Evolutionary conservation across 73 alveolate genomes (phyloP).

Genomic region (Diophrys appendiculata): DNA sequence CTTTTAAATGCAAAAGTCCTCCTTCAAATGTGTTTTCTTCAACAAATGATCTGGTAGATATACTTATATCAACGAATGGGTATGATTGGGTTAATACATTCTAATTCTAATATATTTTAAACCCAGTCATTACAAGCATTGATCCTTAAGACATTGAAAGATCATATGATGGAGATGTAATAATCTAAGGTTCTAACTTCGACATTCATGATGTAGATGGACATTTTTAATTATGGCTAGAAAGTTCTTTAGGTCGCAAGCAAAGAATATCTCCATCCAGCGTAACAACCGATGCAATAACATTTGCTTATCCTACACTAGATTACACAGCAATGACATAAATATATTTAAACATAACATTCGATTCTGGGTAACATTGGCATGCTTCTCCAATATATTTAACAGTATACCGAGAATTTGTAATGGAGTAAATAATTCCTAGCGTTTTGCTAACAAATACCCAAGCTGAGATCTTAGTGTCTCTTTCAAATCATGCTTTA

Average conservation of each 20-base stretch:
- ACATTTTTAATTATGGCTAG: neutral
- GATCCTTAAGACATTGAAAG: neutral
- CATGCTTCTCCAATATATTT: neutral
- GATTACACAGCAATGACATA: neutral
- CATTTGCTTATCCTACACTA: neutral
- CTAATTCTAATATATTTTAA: neutral
- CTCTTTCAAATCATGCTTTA: too few species aligned
- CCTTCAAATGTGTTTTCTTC: neutral
- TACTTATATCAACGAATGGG: neutral
- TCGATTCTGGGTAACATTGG: neutral
- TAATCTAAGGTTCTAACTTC: neutral
- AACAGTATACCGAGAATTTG: neutral
- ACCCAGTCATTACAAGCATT: neutral
- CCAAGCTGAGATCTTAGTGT: neutral
- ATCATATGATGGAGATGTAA: neutral
- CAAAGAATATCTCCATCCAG: neutral
- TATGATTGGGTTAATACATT: too few species aligned
- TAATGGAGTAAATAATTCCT: neutral
- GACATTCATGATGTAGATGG: neutral
- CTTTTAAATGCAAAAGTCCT: neutral
- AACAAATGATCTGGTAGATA: neutral
- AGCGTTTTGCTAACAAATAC: neutral
- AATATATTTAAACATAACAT: neutral
- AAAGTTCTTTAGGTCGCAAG: neutral
- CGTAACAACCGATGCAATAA: neutral